Conservation (phyloP, 2,329 filamentous ascomycete genomes). For the Fusarium compactum region DNA sequence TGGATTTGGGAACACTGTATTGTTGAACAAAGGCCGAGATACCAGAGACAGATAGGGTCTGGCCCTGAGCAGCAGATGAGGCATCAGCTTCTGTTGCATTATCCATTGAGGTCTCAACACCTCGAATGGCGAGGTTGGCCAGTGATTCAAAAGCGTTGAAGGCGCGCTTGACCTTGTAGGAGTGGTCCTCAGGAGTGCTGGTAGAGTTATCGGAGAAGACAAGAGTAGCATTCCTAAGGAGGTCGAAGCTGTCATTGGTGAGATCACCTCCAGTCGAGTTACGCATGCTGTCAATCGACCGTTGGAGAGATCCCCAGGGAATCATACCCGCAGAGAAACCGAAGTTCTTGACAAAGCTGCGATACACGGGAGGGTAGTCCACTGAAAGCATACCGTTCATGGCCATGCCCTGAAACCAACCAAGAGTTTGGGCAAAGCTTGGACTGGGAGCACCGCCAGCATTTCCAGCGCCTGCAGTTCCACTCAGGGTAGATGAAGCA, state of each 20-base stretch:
- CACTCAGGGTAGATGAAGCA: slow-evolving; percentile 66
- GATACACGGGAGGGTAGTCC: slow-evolving; percentile 86
- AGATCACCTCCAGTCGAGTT: slow-evolving; percentile 85
- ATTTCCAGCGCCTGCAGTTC: slow-evolving; percentile 64
- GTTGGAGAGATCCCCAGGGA: slow-evolving; percentile 84
- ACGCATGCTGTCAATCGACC: slow-evolving; percentile 86
- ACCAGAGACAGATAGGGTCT: slow-evolving; percentile 72
- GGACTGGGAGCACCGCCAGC: slow-evolving; percentile 78
- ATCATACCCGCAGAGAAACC: slow-evolving; percentile 89
- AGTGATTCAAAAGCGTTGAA: slow-evolving; percentile 61
- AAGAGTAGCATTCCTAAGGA: slow-evolving; percentile 80
- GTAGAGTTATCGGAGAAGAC: slow-evolving; percentile 73
- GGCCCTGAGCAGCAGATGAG: slow-evolving; percentile 43
- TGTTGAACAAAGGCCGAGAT: slow-evolving; percentile 87
- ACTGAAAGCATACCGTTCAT: slow-evolving; percentile 97
- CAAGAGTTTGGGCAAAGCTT: slow-evolving; percentile 85
- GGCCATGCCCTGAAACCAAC: slow-evolving; percentile 93
- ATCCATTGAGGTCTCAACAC: slow-evolving; percentile 61
- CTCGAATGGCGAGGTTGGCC: slow-evolving; percentile 66
- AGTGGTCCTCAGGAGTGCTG: slow-evolving; percentile 54
- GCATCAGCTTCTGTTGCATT: slow-evolving; percentile 44
- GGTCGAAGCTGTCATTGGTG: slow-evolving; percentile 80
- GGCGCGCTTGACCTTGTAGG: slow-evolving; percentile 67
- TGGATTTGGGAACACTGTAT: slow-evolving; percentile 85
- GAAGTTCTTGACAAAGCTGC: slow-evolving; percentile 92